Percentiles rank a stretch among this genome's conserved stretches.
phyloP scores from a whole-genome alignment of 75 land plant genomes.

The Sequoia sempervirens region DNA sequence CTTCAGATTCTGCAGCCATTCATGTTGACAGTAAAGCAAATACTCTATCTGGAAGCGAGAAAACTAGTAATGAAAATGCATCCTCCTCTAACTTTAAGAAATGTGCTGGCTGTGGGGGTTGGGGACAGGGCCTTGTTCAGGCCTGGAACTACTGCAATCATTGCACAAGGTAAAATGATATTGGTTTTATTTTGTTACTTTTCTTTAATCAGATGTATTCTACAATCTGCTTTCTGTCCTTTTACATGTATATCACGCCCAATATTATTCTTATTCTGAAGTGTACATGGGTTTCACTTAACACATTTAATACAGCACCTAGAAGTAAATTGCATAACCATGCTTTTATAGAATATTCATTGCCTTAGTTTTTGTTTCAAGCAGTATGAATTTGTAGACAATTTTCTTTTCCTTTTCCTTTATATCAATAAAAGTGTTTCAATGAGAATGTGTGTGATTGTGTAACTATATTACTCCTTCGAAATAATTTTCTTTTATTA shows the following conservation, averaged over 20 bases:
- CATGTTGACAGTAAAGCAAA: background rate
- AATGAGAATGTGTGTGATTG: background rate
- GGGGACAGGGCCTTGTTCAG: slow-evolving; percentile 93
- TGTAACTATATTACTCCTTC: background rate
- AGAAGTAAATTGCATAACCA: background rate
- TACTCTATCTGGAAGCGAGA: slow-evolving; percentile 5
- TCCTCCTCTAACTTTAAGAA: slow-evolving; percentile 25
- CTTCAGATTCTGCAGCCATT: slow-evolving; percentile 7
- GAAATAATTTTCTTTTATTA: background rate
- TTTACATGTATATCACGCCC: background rate
- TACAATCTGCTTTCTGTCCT: background rate
- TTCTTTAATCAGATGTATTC: background rate
- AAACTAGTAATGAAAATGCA: slow-evolving; percentile 11
- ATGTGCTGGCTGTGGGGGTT: slow-evolving; percentile 92
- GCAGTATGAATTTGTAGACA: background rate
- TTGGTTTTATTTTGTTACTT: background rate
- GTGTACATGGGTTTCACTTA: background rate
- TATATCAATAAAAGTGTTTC: background rate
- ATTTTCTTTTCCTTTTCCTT: background rate
- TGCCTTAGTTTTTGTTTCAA: background rate
- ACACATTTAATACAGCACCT: background rate
- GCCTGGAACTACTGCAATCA: slow-evolving; percentile 93
- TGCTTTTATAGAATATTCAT: background rate
- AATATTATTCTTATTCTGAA: background rate
- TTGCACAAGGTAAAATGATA: slow-evolving; percentile 69